These are phyloP conservation scores for Fusarium graminum DNA, from an alignment of 2,329 filamentous ascomycete genomes.

Conservation along the genomic window DNA sequence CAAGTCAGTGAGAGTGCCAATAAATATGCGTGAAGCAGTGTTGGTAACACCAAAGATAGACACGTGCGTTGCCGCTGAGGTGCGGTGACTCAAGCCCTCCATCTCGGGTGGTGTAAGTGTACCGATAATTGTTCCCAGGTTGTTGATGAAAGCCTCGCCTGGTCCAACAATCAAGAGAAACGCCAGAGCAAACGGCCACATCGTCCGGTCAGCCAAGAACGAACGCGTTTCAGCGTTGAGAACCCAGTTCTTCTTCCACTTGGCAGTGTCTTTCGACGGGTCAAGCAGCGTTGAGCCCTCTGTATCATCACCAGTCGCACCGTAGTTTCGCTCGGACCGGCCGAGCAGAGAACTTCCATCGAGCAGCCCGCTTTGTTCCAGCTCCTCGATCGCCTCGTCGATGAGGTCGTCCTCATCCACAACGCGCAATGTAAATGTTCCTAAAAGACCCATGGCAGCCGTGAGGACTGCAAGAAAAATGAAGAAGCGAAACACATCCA, in stretches of 20 bases:
- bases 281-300: conserved; percentile 59
- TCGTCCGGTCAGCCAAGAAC: conserved; percentile 89
- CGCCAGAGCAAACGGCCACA: conserved; percentile 93
- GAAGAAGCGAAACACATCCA: conserved; percentile 88
- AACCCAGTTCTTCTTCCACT: conserved; percentile 87
- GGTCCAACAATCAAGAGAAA: conserved; percentile 95
- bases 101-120: conserved; percentile 77
- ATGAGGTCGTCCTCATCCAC: conserved; percentile 90
- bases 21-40: conserved; percentile 89
- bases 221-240: conserved; percentile 90
- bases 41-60: conserved; percentile 92
- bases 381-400: conserved; percentile 87
- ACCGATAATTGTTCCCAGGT: conserved; percentile 91
- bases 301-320: conserved; percentile 67
- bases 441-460: conserved; percentile 76
- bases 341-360: conserved; percentile 80
- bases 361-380: conserved; percentile 89
- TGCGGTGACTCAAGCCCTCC: conserved; percentile 58
- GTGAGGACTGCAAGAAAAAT: conserved; percentile 84
- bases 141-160: conserved; percentile 98
- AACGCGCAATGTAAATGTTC: conserved; percentile 79
- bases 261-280: conserved; percentile 60
- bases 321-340: conserved; percentile 69
- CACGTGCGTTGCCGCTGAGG: conserved; percentile 86
- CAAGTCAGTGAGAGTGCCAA: conserved; percentile 88